Percentiles rank a stretch among this genome's conserved stretches.
Evolutionary conservation across 2,329 filamentous ascomycete species (phyloP).

Genomic region (Alternaria tenuissima): DNA sequence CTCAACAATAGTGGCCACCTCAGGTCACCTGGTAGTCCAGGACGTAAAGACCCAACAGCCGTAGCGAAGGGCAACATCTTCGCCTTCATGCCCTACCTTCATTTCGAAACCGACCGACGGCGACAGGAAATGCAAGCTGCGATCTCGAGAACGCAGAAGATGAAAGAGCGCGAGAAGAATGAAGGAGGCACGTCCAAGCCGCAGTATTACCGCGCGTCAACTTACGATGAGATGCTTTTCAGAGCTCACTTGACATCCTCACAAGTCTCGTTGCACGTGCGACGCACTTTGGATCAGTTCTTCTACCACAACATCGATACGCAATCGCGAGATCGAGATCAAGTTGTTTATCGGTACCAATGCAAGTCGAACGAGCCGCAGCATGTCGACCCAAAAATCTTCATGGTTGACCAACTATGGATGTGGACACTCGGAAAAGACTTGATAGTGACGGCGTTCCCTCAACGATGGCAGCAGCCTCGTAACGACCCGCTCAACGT

Average conservation of each 20-base stretch:
- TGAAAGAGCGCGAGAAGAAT: slow-evolving; percentile 30
- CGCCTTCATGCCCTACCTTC: slow-evolving; percentile 70
- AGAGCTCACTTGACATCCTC: slow-evolving; percentile 58
- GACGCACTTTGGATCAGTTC: slow-evolving; percentile 71
- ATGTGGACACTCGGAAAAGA: slow-evolving; percentile 68
- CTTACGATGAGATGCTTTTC: slow-evolving; percentile 58
- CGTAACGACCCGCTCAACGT: slow-evolving; percentile 70
- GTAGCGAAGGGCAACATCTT: slow-evolving; percentile 49
- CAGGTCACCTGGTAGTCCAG: slow-evolving; percentile 47
- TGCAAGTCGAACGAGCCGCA: slow-evolving; percentile 44
- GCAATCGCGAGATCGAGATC: slow-evolving; percentile 65
- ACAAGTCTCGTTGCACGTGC: slow-evolving; percentile 63
- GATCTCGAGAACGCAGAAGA: slow-evolving; percentile 52
- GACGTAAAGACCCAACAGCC: slow-evolving; percentile 44
- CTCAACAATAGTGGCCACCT: slow-evolving; percentile 38
- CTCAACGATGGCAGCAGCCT: slow-evolving; percentile 67
- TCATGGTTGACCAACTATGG: slow-evolving; percentile 76
- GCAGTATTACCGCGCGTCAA: slow-evolving; percentile 32
- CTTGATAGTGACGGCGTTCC: slow-evolving; percentile 67
- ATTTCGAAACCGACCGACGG: slow-evolving; percentile 67
- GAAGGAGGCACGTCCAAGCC: slow-evolving; percentile 30
- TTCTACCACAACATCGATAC: slow-evolving; percentile 72
- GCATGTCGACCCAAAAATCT: slow-evolving; percentile 64
- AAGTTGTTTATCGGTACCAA: slow-evolving; percentile 70
- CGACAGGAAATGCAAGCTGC: slow-evolving; percentile 65